A percentile compares a stretch with the other conserved stretches of the same genome.
These are phyloP conservation scores for Neurospora cerealis DNA, from an alignment of 495 filamentous ascomycete species.

Conservation along the genomic window DNA sequence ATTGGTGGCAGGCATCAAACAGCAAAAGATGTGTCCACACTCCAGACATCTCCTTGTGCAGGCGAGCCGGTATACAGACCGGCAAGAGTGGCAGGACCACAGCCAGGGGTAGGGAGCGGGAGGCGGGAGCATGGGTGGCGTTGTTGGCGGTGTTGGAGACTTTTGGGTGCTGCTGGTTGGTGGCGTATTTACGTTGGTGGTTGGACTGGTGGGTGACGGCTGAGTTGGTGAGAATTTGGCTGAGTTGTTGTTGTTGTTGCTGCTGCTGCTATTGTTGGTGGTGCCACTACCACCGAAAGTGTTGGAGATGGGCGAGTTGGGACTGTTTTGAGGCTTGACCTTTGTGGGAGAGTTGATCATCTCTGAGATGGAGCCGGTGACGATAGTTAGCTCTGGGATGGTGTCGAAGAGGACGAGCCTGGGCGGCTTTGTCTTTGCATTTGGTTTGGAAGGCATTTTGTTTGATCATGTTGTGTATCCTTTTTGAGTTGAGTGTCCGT, in stretches of 20 bases:
- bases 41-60: constrained; percentile 36
- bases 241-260: neutral
- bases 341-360: neutral
- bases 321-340: neutral
- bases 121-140: constrained; percentile 18
- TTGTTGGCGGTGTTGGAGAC: neutral
- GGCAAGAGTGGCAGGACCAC: constrained; percentile 37
- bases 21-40: constrained; percentile 35
- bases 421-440: neutral
- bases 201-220: neutral
- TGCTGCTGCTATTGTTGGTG: neutral
- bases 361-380: neutral
- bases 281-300: neutral
- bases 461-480: neutral
- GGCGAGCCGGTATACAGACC: constrained; percentile 26
- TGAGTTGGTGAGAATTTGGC: neutral
- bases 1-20: neutral
- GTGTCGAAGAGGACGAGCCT: neutral
- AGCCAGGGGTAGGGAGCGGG: constrained; percentile 26
- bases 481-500: neutral
- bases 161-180: neutral
- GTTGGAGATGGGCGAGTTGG: neutral
- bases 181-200: neutral
- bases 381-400: neutral
- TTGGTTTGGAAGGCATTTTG: neutral